Conservation (phyloP, 2,329 filamentous ascomycete genomes). For the Nothomitra cinnamomea region DNA sequence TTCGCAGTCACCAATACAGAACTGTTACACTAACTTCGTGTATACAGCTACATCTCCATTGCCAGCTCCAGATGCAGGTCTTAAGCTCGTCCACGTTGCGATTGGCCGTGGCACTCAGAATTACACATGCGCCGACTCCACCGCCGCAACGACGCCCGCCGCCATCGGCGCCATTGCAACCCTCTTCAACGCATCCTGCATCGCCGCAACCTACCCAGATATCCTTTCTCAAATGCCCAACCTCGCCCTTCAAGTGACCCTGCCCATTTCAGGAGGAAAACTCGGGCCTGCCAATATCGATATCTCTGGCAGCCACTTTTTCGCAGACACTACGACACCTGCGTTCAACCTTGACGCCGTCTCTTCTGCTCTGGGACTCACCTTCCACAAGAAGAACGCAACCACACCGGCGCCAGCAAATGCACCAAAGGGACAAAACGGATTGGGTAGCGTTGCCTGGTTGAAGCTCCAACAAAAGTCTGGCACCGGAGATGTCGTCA, state of each 20-base stretch:
- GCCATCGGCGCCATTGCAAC: slow-evolving; percentile 6
- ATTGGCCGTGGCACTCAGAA: slow-evolving; percentile 6
- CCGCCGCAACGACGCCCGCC: neutral
- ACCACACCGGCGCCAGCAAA: neutral
- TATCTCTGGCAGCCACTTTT: slow-evolving; percentile 3
- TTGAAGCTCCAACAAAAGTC: slow-evolving; percentile 4
- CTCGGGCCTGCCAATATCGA: neutral
- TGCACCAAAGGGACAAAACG: slow-evolving; percentile 3
- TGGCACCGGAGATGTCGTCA: neutral
- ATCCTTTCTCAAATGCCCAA: neutral
- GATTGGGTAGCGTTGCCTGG: slow-evolving; percentile 3
- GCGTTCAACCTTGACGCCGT: slow-evolving; percentile 3
- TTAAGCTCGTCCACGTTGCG: slow-evolving; percentile 1
- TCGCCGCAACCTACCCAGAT: slow-evolving; percentile 2
- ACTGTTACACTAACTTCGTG: neutral
- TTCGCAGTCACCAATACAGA: neutral
- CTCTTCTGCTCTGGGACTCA: neutral
- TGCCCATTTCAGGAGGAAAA: neutral
- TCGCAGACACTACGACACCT: neutral
- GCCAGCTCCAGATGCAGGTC: neutral
- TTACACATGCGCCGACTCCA: slow-evolving; percentile 6
- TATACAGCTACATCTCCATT: slow-evolving; percentile 1
- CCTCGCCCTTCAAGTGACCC: slow-evolving; percentile 1
- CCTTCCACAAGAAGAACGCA: slow-evolving; percentile 4
- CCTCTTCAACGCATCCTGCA: slow-evolving; percentile 6